Percentiles rank a stretch among this genome's conserved stretches.
These are phyloP conservation scores for Tetracladium setigerum DNA, from an alignment of 495 filamentous ascomycete species.

Conservation along the genomic window DNA sequence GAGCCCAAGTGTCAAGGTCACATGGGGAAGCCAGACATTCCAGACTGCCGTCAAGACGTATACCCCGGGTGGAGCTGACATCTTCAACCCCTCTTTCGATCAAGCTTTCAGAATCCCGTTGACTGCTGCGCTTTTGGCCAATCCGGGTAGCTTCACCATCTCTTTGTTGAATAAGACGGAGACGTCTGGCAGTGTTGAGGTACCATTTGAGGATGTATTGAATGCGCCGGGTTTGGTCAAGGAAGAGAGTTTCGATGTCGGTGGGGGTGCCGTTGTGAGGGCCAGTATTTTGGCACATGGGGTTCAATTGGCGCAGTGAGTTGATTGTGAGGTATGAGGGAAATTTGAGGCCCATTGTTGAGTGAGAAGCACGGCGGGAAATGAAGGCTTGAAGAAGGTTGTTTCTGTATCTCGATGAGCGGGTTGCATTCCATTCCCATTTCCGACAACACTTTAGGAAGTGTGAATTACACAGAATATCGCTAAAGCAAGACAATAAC, in stretches of 20 bases:
- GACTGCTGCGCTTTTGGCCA: constrained; percentile 24
- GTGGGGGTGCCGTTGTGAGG: constrained; percentile 24
- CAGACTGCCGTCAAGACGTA: constrained; percentile 29
- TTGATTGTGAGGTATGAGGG: too few species aligned
- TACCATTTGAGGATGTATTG: constrained; percentile 29
- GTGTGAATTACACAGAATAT: too few species aligned
- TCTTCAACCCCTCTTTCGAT: constrained; percentile 36
- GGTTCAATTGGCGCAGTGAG: not conserved
- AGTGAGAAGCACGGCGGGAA: too few species aligned
- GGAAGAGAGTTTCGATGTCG: constrained; percentile 28
- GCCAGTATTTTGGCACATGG: constrained; percentile 25
- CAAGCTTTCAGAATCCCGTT: constrained; percentile 28
- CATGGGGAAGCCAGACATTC: constrained; percentile 28
- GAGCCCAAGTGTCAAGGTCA: constrained; percentile 33
- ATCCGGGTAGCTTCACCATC: constrained; percentile 25
- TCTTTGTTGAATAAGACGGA: constrained; percentile 27
- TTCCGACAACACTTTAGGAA: too few species aligned
- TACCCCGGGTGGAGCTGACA: constrained; percentile 30
- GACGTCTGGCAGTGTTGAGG: constrained; percentile 26
- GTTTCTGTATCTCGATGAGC: too few species aligned
- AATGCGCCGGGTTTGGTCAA: constrained; percentile 24
- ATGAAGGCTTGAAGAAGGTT: too few species aligned
- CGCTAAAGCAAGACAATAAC: too few species aligned
- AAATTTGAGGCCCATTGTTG: too few species aligned
- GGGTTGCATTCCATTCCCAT: too few species aligned